These are phyloP conservation scores for Pestalotiopsis sp. DNA, from an alignment of 2,329 filamentous ascomycete genomes.

Conservation along the genomic window DNA sequence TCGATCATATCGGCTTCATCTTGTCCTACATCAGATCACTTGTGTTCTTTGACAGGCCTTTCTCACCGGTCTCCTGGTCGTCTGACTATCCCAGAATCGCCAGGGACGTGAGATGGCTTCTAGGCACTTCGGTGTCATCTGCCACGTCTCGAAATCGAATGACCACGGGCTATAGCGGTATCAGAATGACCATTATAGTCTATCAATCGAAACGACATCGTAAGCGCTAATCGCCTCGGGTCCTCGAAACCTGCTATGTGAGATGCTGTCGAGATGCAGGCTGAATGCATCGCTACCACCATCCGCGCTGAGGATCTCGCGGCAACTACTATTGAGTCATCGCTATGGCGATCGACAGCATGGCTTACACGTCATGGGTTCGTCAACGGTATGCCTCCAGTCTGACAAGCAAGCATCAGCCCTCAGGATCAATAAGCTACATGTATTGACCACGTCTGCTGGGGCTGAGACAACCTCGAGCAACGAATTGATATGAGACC, in stretches of 20 bases:
- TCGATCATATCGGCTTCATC: not conserved
- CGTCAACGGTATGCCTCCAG: not conserved
- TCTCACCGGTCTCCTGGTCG: not conserved
- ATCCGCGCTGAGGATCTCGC: not conserved
- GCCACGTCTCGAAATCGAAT: not conserved
- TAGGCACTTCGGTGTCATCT: not conserved
- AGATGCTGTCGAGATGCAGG: not conserved
- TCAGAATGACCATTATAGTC: not conserved
- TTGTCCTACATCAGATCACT: not conserved
- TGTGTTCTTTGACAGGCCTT: not conserved
- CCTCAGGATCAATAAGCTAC: conserved; percentile 1
- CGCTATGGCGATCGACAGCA: not conserved
- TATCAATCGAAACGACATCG: not conserved
- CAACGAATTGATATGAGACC: not conserved
- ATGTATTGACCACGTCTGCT: not conserved
- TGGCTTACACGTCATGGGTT: not conserved
- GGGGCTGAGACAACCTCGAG: not conserved
- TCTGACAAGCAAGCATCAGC: not conserved
- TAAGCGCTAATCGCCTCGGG: not conserved
- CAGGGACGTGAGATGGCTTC: not conserved
- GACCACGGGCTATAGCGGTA: not conserved
- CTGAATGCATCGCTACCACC: not conserved
- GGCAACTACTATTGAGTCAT: not conserved
- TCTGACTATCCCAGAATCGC: not conserved
- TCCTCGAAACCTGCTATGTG: not conserved